Evolutionary conservation across 495 filamentous ascomycete genomes (phyloP), one percentile per base, ranked within the genome.

Genomic region (Penicillium steckii): DNA sequence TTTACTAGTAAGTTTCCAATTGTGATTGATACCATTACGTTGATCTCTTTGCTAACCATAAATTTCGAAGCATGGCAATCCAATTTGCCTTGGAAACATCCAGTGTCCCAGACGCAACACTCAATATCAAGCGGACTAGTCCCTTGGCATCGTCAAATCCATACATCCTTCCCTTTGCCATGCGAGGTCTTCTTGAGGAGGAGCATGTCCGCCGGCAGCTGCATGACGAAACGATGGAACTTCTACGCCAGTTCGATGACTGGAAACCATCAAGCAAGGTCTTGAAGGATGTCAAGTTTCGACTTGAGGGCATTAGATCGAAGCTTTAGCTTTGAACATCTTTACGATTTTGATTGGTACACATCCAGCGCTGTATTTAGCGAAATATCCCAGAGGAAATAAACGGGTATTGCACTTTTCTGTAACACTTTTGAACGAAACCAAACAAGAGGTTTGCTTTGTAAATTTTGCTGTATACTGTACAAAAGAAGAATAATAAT

Each of bases 251-350:
- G 61, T 98, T 97, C 68, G 91, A 98, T 65, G 84, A 90, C 38
- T 98, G 94, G 94, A 90, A 87, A 64, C 94, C 94, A 7, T 76
- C 77, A 0, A 94, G 80, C 8, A 98, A 97, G 73, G 87, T 86
- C 26, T 71, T 98, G 48, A 96, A 90, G 69, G 94, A 98, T 75
- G 94, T 98, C 27, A 96, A 94, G 65, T 98, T 95, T 66, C 80
- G 94, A 57, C 73, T 98, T 33, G 94, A 98, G 76, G 92, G 88
- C 7, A 92, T 98, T 40, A 77, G 89, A 57, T 91, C 87, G 5
- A 95, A 90, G 68, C 72, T 94, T 25, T 96, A 68, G 29, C 17
- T 35, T 35, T 44, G 13, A 37, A 4, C 18, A 17, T 18, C n/a
- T n/a, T n/a, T n/a, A n/a, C n/a, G n/a, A n/a, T 41, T 22, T 41